Evolutionary conservation across 2,329 filamentous ascomycete genomes (phyloP).

Genomic region (Talaromyces sp.): DNA sequence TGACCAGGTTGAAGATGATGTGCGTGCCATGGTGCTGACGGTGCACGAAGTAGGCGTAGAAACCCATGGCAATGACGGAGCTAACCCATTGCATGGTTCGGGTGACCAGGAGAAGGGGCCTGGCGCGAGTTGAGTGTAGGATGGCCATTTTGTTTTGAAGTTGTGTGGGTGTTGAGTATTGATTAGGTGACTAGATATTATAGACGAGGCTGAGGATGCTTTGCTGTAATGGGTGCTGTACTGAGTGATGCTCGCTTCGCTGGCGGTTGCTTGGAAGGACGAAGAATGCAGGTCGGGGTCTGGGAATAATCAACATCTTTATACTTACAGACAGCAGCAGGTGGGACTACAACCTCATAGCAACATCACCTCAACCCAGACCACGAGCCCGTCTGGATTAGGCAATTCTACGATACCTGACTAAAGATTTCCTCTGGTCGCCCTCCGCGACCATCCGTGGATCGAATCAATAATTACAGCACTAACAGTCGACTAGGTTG

Average conservation of each 20-base stretch:
- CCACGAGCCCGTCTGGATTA: not conserved
- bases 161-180: not conserved
- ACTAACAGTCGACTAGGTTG: not conserved
- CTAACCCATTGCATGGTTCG: conserved; percentile 37
- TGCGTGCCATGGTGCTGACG: conserved; percentile 31
- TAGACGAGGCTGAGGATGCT: not conserved
- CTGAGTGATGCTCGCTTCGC: not conserved
- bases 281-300: not conserved
- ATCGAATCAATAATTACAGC: not conserved
- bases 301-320: not conserved
- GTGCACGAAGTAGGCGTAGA: conserved; percentile 40
- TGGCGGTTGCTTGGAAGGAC: not conserved
- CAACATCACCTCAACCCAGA: conserved; percentile 6
- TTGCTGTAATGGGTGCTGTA: too few relatives aligned
- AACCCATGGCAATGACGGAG: conserved; percentile 41
- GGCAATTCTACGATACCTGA: not conserved
- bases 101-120: conserved; percentile 31
- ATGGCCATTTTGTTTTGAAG: conserved; percentile 1
- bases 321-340: not conserved
- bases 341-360: conserved; percentile 4
- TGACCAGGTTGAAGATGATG: conserved; percentile 39
- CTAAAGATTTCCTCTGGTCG: not conserved
- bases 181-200: not conserved
- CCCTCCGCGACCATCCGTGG: conserved; percentile 8
- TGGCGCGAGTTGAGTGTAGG: conserved; percentile 6